These are phyloP conservation scores for Ophiostoma novo-ulmi DNA, from an alignment of 2,329 filamentous ascomycete species.

Conservation along the genomic window DNA sequence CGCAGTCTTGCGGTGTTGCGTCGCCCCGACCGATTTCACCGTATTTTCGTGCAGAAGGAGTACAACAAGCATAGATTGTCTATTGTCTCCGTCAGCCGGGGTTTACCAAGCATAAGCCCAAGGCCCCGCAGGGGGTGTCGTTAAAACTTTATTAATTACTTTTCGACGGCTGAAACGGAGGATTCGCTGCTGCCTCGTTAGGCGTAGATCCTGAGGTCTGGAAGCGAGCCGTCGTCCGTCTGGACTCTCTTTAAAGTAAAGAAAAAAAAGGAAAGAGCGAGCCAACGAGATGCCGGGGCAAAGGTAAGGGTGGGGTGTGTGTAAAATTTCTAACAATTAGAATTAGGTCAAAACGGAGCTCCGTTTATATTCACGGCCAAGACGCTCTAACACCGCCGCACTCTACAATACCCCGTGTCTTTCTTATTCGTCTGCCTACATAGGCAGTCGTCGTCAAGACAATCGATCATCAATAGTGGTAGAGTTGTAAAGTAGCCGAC, in stretches of 20 bases:
- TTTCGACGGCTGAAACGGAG: slow-evolving; percentile 14
- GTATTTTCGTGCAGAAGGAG: slow-evolving; percentile 24
- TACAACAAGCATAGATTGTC: neutral
- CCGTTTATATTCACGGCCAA: slow-evolving; percentile 2
- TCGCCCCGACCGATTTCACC: slow-evolving; percentile 21
- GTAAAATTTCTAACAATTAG: neutral
- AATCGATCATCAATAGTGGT: neutral
- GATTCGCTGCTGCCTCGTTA: slow-evolving; percentile 13
- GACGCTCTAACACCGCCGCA: neutral
- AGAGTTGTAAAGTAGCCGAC: neutral
- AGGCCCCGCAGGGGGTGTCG: slow-evolving; percentile 18
- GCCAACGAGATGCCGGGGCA: neutral
- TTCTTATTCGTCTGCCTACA: slow-evolving; percentile 10
- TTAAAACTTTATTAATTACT: neutral
- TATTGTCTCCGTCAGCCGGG: slow-evolving; percentile 23
- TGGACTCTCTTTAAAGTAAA: neutral
- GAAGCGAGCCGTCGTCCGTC: neutral
- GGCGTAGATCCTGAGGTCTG: slow-evolving; percentile 11
- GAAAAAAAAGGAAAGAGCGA: neutral
- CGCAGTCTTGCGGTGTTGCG: slow-evolving; percentile 18
- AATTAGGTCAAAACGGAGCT: neutral
- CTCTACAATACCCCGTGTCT: neutral
- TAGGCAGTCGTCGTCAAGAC: neutral
- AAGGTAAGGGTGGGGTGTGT: neutral
- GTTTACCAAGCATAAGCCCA: slow-evolving; percentile 23